Conservation (phyloP, 192 early-diverging fungal genomes). For the Gorgonomyces haynaldii region DNA sequence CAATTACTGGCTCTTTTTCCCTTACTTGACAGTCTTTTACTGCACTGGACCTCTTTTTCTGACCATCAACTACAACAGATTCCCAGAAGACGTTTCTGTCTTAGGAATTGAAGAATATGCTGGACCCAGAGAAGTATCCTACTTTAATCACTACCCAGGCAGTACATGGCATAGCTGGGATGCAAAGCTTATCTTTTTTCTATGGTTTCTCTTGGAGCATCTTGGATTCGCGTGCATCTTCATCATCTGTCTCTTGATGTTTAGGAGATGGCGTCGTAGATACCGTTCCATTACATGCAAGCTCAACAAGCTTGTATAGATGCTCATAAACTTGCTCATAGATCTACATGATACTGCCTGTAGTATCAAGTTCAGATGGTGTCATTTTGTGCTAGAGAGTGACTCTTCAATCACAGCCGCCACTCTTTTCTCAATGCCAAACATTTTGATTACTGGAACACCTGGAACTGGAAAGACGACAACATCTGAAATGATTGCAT, state of each 20-base stretch:
- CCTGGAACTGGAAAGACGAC: conserved; percentile 40
- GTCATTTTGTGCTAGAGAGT: too few species aligned
- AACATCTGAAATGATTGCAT: conserved; percentile 61
- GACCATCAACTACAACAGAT: conserved; percentile 9
- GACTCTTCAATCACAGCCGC: too few species aligned
- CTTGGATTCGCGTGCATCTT: too few species aligned
- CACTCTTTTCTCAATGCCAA: too few species aligned
- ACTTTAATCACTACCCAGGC: conserved; percentile 2
- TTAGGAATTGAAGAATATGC: not conserved
- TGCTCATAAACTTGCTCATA: too few species aligned
- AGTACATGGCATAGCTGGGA: conserved; percentile 6
- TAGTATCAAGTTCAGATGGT: too few species aligned
- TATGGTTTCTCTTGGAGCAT: not conserved
- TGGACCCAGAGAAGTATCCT: conserved; percentile 3
- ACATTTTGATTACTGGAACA: conserved; percentile 21
- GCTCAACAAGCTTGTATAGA: too few species aligned
- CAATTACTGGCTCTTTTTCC: conserved; percentile 13
- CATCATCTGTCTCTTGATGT: too few species aligned
- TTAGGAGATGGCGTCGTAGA: too few species aligned
- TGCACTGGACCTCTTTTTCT: conserved; percentile 28
- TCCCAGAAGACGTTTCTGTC: not conserved
- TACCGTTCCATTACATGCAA: too few species aligned
- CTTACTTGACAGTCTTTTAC: conserved; percentile 28
- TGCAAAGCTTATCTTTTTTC: not conserved
- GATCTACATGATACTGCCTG: too few species aligned